Evolutionary conservation across 768 basidiomycete genomes (phyloP).

Genomic region (Mycena latifolia): DNA sequence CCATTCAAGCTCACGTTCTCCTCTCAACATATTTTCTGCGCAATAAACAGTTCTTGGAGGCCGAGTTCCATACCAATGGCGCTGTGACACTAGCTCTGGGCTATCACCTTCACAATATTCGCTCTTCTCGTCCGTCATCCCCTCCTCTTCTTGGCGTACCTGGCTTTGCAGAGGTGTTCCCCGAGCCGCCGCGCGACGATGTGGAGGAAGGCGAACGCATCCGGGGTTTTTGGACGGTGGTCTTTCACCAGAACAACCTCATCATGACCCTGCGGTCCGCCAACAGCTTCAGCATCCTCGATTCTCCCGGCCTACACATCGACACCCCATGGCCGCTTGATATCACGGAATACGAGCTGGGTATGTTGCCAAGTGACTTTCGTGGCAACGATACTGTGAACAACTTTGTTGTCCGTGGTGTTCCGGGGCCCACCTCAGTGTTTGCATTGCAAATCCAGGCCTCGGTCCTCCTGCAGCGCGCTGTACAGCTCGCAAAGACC

Average conservation of each 20-base stretch:
- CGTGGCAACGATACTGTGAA: constrained; percentile 28
- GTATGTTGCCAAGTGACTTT: constrained; percentile 13
- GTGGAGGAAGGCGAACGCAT: constrained; percentile 40
- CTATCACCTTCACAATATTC: constrained; percentile 34
- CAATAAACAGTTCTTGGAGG: constrained; percentile 35
- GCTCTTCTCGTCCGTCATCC: constrained; percentile 25
- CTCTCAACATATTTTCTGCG: constrained; percentile 35
- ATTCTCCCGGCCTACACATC: constrained; percentile 32
- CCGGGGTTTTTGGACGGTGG: constrained; percentile 39
- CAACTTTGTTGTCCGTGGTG: constrained; percentile 19
- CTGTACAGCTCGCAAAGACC: constrained; percentile 21
- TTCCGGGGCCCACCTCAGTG: constrained; percentile 19
- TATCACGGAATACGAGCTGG: constrained; percentile 28
- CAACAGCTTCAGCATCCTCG: constrained; percentile 33
- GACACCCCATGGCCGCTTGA: constrained; percentile 42
- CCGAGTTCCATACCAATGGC: constrained; percentile 35
- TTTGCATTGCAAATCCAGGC: constrained; percentile 34
- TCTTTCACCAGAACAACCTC: constrained; percentile 32
- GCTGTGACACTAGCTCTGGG: constrained; percentile 33
- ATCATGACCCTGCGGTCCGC: constrained; percentile 29
- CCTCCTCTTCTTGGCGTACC: constrained; percentile 30
- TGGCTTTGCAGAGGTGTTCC: constrained; percentile 17
- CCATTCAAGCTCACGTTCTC: constrained; percentile 37
- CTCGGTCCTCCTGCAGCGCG: constrained; percentile 36
- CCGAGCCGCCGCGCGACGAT: constrained; percentile 29